phyloP scores from a whole-genome alignment of 768 basidiomycete genomes.

The Russula olivacea region DNA sequence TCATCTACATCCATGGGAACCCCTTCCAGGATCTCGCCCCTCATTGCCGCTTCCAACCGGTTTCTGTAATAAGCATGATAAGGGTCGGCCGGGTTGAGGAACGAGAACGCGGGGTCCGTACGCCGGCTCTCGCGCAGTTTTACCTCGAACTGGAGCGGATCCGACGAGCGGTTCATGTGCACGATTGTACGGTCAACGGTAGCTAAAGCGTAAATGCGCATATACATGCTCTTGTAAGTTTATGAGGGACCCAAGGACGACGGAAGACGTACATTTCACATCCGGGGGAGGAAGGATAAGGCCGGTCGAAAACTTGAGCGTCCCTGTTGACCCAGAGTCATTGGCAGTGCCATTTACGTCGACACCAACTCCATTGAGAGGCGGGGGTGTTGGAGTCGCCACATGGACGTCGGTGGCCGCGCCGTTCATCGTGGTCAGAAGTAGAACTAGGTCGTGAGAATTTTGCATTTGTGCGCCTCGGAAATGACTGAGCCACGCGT shows the following conservation, averaged over 20 bases:
- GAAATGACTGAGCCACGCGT: background rate
- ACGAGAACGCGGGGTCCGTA: conserved; percentile 96
- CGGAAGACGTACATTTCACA: conserved; percentile 68
- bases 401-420: background rate
- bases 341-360: conserved; percentile 38
- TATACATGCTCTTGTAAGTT: background rate
- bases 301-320: conserved; percentile 60
- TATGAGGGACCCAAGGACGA: conserved; percentile 2
- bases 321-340: conserved; percentile 33
- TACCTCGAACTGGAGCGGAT: conserved; percentile 90
- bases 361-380: conserved; percentile 40
- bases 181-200: conserved; percentile 94
- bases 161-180: conserved; percentile 89
- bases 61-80: conserved; percentile 98
- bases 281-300: conserved; percentile 95
- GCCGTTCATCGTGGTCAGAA: conserved; percentile 25
- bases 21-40: conserved; percentile 70
- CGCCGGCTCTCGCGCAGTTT: conserved; percentile 96
- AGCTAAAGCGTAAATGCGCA: conserved; percentile 39
- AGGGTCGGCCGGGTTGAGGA: conserved; percentile 93
- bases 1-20: conserved; percentile 28
- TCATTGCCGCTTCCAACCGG: conserved; percentile 75
- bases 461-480: background rate
- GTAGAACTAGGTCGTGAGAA: conserved; percentile 22
- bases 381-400: conserved; percentile 22